These are phyloP conservation scores for Colletotrichum liaoningense DNA, from an alignment of 2,329 filamentous ascomycete species.

Conservation along the genomic window DNA sequence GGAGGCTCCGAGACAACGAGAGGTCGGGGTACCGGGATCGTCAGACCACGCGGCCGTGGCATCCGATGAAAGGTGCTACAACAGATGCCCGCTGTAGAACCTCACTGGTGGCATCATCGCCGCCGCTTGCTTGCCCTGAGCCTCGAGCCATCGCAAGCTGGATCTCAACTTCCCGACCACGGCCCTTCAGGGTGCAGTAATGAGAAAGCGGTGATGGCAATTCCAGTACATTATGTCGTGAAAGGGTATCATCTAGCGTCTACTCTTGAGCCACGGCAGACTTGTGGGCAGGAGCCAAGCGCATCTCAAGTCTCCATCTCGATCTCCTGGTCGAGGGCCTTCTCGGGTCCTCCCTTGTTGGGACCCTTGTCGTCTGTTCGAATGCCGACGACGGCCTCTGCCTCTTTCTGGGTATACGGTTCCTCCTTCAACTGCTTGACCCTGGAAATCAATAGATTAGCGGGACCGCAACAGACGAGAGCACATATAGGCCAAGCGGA, in stretches of 20 bases:
- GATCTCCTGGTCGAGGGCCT: conserved; percentile 49
- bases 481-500: neutral
- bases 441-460: conserved; percentile 56
- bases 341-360: conserved; percentile 40
- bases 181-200: neutral
- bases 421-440: conserved; percentile 85
- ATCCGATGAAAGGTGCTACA: conserved; percentile 46
- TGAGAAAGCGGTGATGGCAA: conserved; percentile 1
- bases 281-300: neutral
- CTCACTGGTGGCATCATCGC: no score
- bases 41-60: conserved; percentile 58
- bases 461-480: neutral
- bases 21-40: conserved; percentile 58
- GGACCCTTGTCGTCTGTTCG: conserved; percentile 72
- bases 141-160: neutral
- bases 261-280: conserved; percentile 12
- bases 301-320: conserved; percentile 44
- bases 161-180: neutral
- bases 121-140: neutral
- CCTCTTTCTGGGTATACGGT: conserved; percentile 86
- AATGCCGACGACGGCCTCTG: conserved; percentile 82
- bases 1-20: conserved; percentile 46
- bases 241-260: conserved; percentile 32
- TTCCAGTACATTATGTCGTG: conserved; percentile 15
- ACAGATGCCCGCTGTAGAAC: neutral